Percentiles rank a stretch among this genome's conserved stretches.
phyloP scores from a whole-genome alignment of 345 rosid genomes.

The Eucalyptus marginata region DNA sequence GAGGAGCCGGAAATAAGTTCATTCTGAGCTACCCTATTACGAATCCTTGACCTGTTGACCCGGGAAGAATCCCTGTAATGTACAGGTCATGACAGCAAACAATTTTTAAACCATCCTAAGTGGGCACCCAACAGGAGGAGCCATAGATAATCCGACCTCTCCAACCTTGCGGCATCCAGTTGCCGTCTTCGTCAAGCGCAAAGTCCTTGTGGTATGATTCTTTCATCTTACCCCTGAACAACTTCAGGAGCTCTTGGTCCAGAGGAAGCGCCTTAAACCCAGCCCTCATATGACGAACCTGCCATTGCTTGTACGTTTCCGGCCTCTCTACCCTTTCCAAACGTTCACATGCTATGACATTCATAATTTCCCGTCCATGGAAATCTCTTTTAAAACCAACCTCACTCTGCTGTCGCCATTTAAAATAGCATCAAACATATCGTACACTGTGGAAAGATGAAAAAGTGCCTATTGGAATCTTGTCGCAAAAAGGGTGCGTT shows the following conservation, averaged over 20 bases:
- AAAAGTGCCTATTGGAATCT: constrained; percentile 25
- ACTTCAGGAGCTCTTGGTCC: not conserved
- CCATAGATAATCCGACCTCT: constrained; percentile 63
- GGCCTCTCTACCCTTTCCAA: constrained; percentile 3
- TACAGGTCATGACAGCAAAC: not conserved
- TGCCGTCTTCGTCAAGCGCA: constrained; percentile 40
- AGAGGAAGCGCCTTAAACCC: constrained; percentile 12
- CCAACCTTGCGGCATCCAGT: constrained; percentile 91
- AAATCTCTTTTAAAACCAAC: not conserved
- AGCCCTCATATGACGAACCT: constrained; percentile 10
- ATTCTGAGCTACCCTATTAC: not conserved
- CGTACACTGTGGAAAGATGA: constrained; percentile 11
- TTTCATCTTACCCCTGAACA: not conserved
- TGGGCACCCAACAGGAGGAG: constrained; percentile 66
- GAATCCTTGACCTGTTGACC: not conserved
- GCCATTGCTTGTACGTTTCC: constrained; percentile 17
- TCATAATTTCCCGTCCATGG: constrained; percentile 8
- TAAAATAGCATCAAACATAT: constrained; percentile 5
- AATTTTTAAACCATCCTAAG: not conserved
- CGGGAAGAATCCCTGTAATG: not conserved
- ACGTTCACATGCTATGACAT: constrained; percentile 15
- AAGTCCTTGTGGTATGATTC: constrained; percentile 49
- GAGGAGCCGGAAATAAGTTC: not conserved
- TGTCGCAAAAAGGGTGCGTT: not conserved
- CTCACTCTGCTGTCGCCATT: constrained; percentile 1